Evolutionary conservation across 2,329 filamentous ascomycete species (phyloP).

Genomic region (Neurospora crassa): DNA sequence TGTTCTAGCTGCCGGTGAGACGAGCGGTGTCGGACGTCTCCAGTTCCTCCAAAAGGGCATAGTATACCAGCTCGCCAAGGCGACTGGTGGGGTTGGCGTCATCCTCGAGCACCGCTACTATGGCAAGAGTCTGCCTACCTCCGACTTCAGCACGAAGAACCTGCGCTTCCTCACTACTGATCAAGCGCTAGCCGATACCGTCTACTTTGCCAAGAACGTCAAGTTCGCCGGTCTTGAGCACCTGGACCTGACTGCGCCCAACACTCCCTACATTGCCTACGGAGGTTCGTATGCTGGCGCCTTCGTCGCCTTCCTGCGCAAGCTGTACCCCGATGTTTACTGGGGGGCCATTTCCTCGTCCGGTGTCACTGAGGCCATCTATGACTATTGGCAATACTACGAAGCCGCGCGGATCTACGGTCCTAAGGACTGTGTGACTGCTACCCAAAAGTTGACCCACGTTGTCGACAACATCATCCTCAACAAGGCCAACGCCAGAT

Average conservation of each 20-base stretch:
- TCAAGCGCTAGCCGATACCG: constrained; percentile 71
- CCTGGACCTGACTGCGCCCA: constrained; percentile 53
- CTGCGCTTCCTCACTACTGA: constrained; percentile 77
- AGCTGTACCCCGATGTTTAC: constrained; percentile 68
- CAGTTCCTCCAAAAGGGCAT: constrained; percentile 71
- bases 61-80: constrained; percentile 57
- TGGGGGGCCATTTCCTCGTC: constrained; percentile 74
- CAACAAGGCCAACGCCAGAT: constrained; percentile 24
- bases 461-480: constrained; percentile 43
- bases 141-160: constrained; percentile 56
- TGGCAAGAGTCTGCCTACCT: constrained; percentile 61
- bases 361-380: constrained; percentile 67
- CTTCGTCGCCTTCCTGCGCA: constrained; percentile 66
- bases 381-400: constrained; percentile 61
- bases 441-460: constrained; percentile 48
- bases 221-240: constrained; percentile 61
- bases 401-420: constrained; percentile 40
- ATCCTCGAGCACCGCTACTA: constrained; percentile 86
- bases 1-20: constrained; percentile 65
- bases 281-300: constrained; percentile 79
- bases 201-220: constrained; percentile 68
- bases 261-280: constrained; percentile 66
- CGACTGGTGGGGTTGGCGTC: constrained; percentile 65
- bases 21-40: constrained; percentile 50
- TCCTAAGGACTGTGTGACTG: constrained; percentile 51